Base-by-base conservation (phyloP, 768 basidiomycete species). In the Lentinula raphanica region DNA sequence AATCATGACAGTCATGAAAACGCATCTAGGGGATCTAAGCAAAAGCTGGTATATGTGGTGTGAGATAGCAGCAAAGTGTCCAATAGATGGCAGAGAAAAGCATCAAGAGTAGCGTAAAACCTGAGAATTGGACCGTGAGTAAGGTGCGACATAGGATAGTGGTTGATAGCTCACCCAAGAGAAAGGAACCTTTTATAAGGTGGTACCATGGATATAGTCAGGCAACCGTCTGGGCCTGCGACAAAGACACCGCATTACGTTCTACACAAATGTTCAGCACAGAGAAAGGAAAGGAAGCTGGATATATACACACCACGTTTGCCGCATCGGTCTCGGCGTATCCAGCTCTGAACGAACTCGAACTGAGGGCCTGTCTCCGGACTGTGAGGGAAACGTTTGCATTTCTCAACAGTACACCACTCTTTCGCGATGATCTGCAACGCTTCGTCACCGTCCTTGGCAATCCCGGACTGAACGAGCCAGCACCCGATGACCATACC, bases 321-420 rank as follows among this genome's bases (percentile, higher is more conserved):
- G 15, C 35, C 32, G 28, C 51, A 53, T 27, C 25, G 9, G 7
- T 53, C 51, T 17, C 36, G 38, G 38, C 35, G 31, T n/a, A 51
- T 46, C 35, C 40, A 25, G 29, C 46, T 58, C 39, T 36, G 46
- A 23, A 91, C 89, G 66, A 84, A 91, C 64, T 90, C 86, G 66
- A 84, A 85, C 69, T 91, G 89, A 1, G 85, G 78, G 17, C 89
- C 88, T 2, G 89, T 91, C 72, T 91, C 89, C 15, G 89, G 89
- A 65, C 86, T 87, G 67, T 86, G 80, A 0, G 87, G 88, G 70
- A 84, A 90, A 8, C 86, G 77, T 46, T 77, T 82, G 74, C 80
- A 90, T 74, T 92, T 92, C 71, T 87, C 88, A 49, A 92, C 89
- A 2, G 76, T 80, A 66, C 82, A 79, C 89, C 89, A 92, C 63